A percentile compares a stretch with the other conserved stretches of the same genome.
Conservation (phyloP, 805 yeast species). For the Pichia pseudocactophila region DNA sequence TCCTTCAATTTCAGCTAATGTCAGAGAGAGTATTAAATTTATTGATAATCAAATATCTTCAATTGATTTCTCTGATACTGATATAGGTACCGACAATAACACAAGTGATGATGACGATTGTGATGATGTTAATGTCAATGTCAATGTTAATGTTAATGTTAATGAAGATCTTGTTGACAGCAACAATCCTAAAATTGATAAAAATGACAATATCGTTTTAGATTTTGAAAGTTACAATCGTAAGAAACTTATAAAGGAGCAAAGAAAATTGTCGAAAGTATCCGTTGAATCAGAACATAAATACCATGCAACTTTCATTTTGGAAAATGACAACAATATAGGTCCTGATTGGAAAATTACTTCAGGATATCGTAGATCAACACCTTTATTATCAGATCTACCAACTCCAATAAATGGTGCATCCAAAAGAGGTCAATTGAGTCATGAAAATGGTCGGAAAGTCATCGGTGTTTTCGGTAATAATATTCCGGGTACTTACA, state of each 20-base stretch:
- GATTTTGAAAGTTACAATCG: constrained; percentile 19
- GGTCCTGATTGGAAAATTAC: constrained; percentile 47
- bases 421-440: constrained; percentile 9
- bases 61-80: too few relatives aligned
- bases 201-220: constrained; percentile 1
- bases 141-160: constrained; percentile 1
- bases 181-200: not conserved
- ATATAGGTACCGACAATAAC: constrained; percentile 1
- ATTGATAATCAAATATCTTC: constrained; percentile 37
- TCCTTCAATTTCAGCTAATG: constrained; percentile 50
- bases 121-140: constrained; percentile 9
- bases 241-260: constrained; percentile 5
- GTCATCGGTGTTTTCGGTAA: constrained; percentile 15
- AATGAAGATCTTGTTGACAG: constrained; percentile 1
- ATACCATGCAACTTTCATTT: constrained; percentile 18
- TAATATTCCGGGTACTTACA: constrained; percentile 15
- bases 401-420: constrained; percentile 15
- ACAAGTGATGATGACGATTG: constrained; percentile 7
- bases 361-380: constrained; percentile 33
- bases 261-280: not conserved
- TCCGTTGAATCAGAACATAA: not conserved
- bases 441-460: constrained; percentile 3
- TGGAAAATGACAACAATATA: constrained; percentile 34
- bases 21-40: constrained; percentile 54
- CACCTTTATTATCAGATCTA: constrained; percentile 35